phyloP scores from a whole-genome alignment of 805 yeast genomes.

The Wickerhamiella cacticola region DNA sequence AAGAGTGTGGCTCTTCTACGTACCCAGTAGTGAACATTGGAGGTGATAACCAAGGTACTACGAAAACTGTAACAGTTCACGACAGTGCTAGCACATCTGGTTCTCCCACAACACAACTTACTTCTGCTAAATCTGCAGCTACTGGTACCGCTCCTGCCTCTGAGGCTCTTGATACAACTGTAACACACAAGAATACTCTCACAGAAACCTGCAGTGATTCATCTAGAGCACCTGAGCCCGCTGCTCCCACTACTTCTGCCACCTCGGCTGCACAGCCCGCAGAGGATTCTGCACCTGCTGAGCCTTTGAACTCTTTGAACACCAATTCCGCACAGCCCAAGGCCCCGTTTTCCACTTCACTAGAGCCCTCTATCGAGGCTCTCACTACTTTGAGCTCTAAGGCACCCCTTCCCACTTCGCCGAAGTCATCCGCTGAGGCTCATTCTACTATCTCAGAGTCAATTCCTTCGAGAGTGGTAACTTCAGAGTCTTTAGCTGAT shows the following conservation, averaged over 20 bases:
- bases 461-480: too few species aligned
- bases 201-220: background rate
- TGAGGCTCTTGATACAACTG: background rate
- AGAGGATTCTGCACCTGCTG: too few species aligned
- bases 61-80: background rate
- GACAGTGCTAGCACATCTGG: background rate
- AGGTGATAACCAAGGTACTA: slow-evolving; percentile 11
- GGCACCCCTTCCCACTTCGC: background rate
- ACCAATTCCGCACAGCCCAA: too few species aligned
- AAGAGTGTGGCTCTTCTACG: slow-evolving; percentile 14
- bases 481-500: too few species aligned
- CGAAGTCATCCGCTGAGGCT: background rate
- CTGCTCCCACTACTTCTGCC: background rate
- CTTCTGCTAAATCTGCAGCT: background rate
- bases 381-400: background rate
- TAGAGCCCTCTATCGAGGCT: background rate
- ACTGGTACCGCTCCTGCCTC: too few species aligned
- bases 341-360: too few species aligned
- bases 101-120: too few species aligned
- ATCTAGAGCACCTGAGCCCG: background rate
- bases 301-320: background rate
- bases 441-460: too few species aligned
- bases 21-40: slow-evolving; percentile 25
- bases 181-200: background rate
- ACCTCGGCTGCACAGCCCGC: too few species aligned